Conservation (phyloP, 257 asterid species). For the Rehmannia glutinosa region DNA sequence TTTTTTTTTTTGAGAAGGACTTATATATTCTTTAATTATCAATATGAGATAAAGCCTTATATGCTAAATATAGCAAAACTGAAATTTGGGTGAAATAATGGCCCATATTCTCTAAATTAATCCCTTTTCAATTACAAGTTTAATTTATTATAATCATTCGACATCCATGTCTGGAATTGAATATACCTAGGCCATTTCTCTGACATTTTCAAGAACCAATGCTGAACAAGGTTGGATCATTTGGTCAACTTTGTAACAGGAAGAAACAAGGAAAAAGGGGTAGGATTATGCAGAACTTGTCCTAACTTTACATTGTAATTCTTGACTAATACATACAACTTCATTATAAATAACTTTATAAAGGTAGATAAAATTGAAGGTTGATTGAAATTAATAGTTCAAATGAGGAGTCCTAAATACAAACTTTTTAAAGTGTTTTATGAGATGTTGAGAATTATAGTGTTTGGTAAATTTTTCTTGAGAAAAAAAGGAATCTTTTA, state of each 20-base stretch:
- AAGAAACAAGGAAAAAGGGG: not conserved
- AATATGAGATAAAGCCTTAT: too few species aligned
- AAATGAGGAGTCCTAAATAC: not conserved
- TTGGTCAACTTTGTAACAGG: slow-evolving; percentile 33
- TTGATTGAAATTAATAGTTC: not conserved
- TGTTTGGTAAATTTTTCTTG: too few species aligned
- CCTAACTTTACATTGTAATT: slow-evolving; percentile 15
- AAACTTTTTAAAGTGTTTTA: too few species aligned
- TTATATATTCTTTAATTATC: too few species aligned
- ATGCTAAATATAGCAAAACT: too few species aligned
- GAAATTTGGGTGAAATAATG: too few species aligned
- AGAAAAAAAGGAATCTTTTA: too few species aligned
- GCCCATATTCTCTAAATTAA: too few species aligned
- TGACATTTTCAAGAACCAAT: slow-evolving; percentile 30
- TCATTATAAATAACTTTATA: not conserved
- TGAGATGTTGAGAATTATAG: too few species aligned
- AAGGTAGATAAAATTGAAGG: too few species aligned
- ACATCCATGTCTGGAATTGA: slow-evolving; percentile 29
- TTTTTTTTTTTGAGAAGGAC: too few species aligned
- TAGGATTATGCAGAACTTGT: slow-evolving; percentile 16
- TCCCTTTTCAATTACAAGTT: too few species aligned
- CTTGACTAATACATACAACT: not conserved
- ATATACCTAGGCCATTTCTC: slow-evolving; percentile 27
- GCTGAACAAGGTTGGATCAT: slow-evolving; percentile 19
- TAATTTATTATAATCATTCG: not conserved